Base-by-base conservation (phyloP, 2,329 filamentous ascomycete genomes). In the Hirsutella minnesotensis region DNA sequence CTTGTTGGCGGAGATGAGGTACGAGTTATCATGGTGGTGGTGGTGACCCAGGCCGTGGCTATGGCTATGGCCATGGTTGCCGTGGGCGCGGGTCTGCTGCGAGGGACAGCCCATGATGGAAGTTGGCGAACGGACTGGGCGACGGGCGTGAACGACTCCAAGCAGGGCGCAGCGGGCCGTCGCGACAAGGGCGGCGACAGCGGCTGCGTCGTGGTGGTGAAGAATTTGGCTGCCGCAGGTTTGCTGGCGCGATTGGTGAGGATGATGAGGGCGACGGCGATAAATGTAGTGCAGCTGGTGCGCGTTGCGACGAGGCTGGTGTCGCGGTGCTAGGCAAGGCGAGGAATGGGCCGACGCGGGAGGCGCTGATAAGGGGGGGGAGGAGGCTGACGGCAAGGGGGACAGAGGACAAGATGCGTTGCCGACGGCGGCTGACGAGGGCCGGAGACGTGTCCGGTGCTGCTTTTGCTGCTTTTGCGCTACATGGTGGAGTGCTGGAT, bases 11-110 rank as follows among this genome's bases (percentile, higher is more conserved):
- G 92, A 98, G 57, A 95, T 95, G 55, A 88, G 82, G 54, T 95
- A 94, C 51, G 87, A 87, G 40, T 92, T 88, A 64, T 98, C 92
- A 51, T 85, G 83, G 64, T 95, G 81, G 56, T 90, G 84, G 59
- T 79, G 73, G 46, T 78, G 76, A 31, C 24, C 24, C 24, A 27
- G 12, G 24, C 24, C 24, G 16, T 35, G 33, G 44, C 67, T 63
- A 50, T 79, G 75, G 22, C 65, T 63, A n/a, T 80, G 73, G 49
- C 60, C 46, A n/a, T 55, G 51, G 41, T 46, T 51, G 43, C 48
- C 50, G 43, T 54, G 54, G 41, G 59, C 55, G 41, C 57, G 53
- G 43, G 59, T 60, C 50, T 61, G 60, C 41, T 59, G 55, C 13
- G 53, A 44, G 33, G 52, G 50, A 48, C 55, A 52, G 44, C 55